Evolutionary conservation across 164 flowering plant species (phyloP).

Genomic region (Echeveria elegans): DNA sequence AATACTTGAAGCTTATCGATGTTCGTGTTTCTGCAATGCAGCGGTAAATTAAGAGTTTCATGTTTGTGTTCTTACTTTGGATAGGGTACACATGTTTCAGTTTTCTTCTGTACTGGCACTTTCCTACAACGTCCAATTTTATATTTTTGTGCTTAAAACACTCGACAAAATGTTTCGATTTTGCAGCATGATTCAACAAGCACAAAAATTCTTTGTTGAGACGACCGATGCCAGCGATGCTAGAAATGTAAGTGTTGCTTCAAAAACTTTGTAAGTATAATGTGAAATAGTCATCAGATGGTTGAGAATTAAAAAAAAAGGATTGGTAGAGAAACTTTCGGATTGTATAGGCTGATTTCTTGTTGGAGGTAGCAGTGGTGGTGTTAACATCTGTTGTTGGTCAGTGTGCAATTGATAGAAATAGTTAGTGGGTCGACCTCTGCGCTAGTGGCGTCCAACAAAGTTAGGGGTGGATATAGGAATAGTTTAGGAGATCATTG

Average conservation of each 20-base stretch:
- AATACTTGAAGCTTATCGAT: not conserved
- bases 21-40: not conserved
- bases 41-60: not conserved
- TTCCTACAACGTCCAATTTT: not conserved
- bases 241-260: constrained; percentile 44
- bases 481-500: not conserved
- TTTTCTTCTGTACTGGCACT: not conserved
- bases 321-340: not conserved
- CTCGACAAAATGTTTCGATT: not conserved
- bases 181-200: constrained; percentile 63
- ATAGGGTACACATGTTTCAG: not conserved
- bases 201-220: constrained; percentile 71
- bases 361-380: not conserved
- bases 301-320: not conserved
- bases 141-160: not conserved
- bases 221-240: constrained; percentile 52
- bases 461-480: not conserved
- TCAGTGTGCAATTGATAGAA: not conserved
- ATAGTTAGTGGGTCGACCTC: not conserved
- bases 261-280: not conserved
- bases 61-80: not conserved
- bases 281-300: not conserved
- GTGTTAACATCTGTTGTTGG: not conserved
- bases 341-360: no score
- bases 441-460: not conserved